A percentile compares a stretch with the other conserved stretches of the same genome.
Conservation (phyloP, 2,329 filamentous ascomycete genomes). For the Fusarium drepaniforme region DNA sequence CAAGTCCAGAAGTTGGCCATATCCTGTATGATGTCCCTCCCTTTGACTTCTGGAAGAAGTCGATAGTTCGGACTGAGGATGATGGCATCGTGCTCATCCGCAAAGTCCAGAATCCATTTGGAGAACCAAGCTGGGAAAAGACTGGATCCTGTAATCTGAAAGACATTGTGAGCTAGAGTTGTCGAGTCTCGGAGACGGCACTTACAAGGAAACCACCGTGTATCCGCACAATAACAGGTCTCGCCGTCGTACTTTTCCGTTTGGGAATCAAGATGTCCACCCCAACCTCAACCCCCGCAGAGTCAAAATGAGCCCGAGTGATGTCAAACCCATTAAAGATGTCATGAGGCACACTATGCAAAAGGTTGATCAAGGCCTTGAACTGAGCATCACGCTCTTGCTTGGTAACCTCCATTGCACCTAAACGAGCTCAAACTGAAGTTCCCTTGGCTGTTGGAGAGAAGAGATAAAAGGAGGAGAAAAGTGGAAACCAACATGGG, state of each 20-base stretch:
- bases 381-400: background rate
- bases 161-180: background rate
- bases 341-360: background rate
- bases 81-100: background rate
- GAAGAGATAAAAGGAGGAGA: slow-evolving; percentile 3
- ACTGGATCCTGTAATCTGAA: background rate
- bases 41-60: slow-evolving; percentile 20
- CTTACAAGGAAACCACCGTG: background rate
- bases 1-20: slow-evolving; percentile 19
- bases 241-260: background rate
- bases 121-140: slow-evolving; percentile 4
- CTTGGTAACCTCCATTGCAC: background rate
- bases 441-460: background rate
- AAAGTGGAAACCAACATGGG: background rate
- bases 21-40: slow-evolving; percentile 11
- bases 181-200: too few relatives aligned
- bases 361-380: background rate
- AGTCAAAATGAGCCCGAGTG: background rate
- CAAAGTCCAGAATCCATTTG: slow-evolving; percentile 1
- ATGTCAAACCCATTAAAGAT: background rate
- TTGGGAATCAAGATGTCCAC: slow-evolving; percentile 1
- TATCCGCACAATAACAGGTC: background rate
- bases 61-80: background rate
- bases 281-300: background rate
- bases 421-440: background rate